Conservation (phyloP, 2,329 filamentous ascomycete species). For the Nemania bipapillata region DNA sequence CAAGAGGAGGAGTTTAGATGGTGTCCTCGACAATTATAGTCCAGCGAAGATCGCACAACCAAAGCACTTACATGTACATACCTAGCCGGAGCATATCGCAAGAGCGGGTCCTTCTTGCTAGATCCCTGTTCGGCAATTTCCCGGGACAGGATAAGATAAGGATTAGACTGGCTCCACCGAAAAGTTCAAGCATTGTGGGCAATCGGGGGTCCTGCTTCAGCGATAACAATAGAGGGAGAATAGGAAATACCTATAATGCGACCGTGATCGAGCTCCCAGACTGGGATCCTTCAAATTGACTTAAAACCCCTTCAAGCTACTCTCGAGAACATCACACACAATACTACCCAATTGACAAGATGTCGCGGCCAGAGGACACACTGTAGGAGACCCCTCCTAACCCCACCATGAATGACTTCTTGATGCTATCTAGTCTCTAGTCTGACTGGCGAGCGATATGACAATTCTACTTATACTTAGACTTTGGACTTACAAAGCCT, state of each 20-base stretch:
- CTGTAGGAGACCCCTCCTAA: slow-evolving; percentile 66
- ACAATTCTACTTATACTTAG: not conserved
- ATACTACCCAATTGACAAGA: slow-evolving; percentile 58
- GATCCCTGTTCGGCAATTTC: slow-evolving; percentile 34
- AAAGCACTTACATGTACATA: too few species aligned
- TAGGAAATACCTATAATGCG: not conserved
- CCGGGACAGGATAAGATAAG: slow-evolving; percentile 39
- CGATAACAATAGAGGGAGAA: not conserved
- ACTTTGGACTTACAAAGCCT: slow-evolving; percentile 42
- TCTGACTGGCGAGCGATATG: not conserved
- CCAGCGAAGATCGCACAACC: too few species aligned
- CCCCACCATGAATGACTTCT: slow-evolving; percentile 18
- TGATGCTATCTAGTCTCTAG: not conserved
- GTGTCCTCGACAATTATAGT: too few species aligned
- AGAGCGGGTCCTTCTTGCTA: too few species aligned
- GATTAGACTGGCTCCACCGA: slow-evolving; percentile 42
- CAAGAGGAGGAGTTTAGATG: too few species aligned
- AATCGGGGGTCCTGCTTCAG: not conserved
- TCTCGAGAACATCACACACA: not conserved
- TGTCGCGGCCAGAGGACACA: slow-evolving; percentile 97
- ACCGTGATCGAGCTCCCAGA: slow-evolving; percentile 3
- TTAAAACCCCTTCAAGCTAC: not conserved
- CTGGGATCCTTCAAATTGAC: not conserved
- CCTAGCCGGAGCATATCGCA: too few species aligned
- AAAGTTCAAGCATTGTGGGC: slow-evolving; percentile 40